Evolutionary conservation across 192 early-diverging fungal genomes (phyloP), one percentile per base, ranked within the genome.

Genomic region (Coemansia sp.): DNA sequence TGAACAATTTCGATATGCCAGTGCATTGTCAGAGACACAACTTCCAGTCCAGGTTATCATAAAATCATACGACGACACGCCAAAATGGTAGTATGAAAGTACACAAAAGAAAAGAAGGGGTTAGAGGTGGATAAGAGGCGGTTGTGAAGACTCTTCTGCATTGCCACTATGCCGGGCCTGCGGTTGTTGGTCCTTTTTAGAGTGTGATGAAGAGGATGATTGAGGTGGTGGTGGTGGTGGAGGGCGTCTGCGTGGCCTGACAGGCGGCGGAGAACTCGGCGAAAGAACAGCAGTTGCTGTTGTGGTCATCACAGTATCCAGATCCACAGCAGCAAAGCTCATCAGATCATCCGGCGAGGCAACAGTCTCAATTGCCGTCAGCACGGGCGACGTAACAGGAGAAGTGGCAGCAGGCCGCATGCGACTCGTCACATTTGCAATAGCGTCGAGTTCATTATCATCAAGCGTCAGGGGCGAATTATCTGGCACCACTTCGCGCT

Each of bases 381-480:
- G 38, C 33, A 62, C 27, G 17, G 50, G 15, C 24, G 48, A 29
- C 46, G 60, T 48, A 41, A 27, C 22, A 29, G 60, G 26, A 53
- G 24, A 6, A 38, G 19, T 12, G 8, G 35, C 5, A 34, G 59
- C 18, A 46, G 29, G 26, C 19, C 33, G 39, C 50, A 54, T 53
- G 0, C 59, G 39, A 8, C 52, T 37, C 21, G 29, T 46, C 32
- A 72, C 48, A 26, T 34, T 72, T 46, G 75, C 75, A 12, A 78
- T 78, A 3, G 66, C 69, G 26, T 78, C 75, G 8, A 78, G 66
- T 56, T 78, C 75, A 38, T 18, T 27, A 6, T 48, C 56, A 22
- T 60, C 62, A 4, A 78, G 57, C 8, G 48, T 41, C 15, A 78
- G 61, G 32, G 68, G 68, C 12, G 52, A 56, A 27, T 40, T 14